Percentiles rank a stretch among this genome's conserved stretches.
phyloP scores from a whole-genome alignment of 306 rosid genomes.

The Sicyos edulis region DNA sequence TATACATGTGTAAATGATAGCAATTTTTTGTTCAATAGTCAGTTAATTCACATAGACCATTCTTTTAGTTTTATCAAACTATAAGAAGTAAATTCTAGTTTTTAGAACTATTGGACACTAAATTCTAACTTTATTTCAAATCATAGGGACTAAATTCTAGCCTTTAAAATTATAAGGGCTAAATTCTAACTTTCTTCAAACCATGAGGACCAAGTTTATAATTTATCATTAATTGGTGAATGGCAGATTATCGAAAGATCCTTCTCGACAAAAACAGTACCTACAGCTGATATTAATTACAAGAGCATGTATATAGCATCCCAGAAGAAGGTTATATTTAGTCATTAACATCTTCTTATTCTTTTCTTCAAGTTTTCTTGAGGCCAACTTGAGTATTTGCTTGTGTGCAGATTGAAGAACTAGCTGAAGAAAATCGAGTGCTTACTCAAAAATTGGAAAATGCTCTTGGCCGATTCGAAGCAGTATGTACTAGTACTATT shows the following conservation, averaged over 20 bases:
- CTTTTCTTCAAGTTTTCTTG: background rate
- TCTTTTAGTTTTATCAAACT: too few species aligned
- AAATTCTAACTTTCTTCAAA: too few species aligned
- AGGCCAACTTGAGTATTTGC: background rate
- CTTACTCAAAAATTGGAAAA: slow-evolving; percentile 20
- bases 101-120: too few species aligned
- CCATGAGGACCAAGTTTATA: too few species aligned
- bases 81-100: too few species aligned
- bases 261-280: background rate
- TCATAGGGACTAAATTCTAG: too few species aligned
- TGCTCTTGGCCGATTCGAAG: slow-evolving; percentile 18
- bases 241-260: slow-evolving; percentile 15
- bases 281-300: background rate
- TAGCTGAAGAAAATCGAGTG: slow-evolving; percentile 7
- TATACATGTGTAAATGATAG: too few species aligned
- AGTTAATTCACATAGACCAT: too few species aligned
- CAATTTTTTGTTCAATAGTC: too few species aligned
- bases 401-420: slow-evolving; percentile 23
- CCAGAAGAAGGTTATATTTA: slow-evolving; percentile 20
- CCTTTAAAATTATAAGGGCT: too few species aligned
- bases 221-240: background rate
- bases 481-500: slow-evolving; percentile 9
- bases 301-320: slow-evolving; percentile 24
- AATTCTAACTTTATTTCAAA: too few species aligned
- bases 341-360: background rate